Evolutionary conservation across 148 eudicot genomes (phyloP), one percentile per base, ranked within the genome.

Genomic region (Vaccinium macrocarpon): DNA sequence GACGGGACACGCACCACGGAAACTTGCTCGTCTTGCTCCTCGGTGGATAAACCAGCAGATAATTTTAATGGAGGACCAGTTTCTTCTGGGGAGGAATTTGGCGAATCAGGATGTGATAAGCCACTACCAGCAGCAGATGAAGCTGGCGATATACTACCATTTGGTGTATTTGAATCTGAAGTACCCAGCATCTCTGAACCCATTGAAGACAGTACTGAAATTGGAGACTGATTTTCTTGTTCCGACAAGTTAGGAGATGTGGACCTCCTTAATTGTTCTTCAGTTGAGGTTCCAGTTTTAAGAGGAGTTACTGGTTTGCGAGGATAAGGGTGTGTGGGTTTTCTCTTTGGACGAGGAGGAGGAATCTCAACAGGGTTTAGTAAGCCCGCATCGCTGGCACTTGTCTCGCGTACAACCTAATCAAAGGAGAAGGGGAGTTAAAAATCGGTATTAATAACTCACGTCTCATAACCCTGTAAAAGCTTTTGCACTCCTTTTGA

Each of bases 321-420:
- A 78, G 98, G 98, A 82, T 96, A 96, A 5, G 98, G 98, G 84
- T 92, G 96, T 90, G 90, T 85, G 0, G 98, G 98, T 81, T 96
- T 96, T 74, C 93, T 92, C 84, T 96, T 96, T 49, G 98, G 98
- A 76, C 98, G 93, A 84, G 98, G 98, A 42, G 98, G 98, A 48
- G 98, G 98, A 66, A 96, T 96, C 87, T 94, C 98, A 59, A 92
- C 88, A 51, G 94, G 88, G 64, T 93, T 92, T 82, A 84, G 77
- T 0, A 88, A 82, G 85, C 62, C 84, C 8, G 87, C 62, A 64
- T 88, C 90, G 72, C 49, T 88, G 78, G 29, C 88, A 14, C 88
- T 90, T 90, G 96, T 86, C 83, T 94, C 95, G 2, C 97, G 94
- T 55, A 85, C 93, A 57, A 96, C 95, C 98, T 95, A 84, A 88